Conservation (phyloP, 2,329 filamentous ascomycete species). For the Parafenestella ontariensis region DNA sequence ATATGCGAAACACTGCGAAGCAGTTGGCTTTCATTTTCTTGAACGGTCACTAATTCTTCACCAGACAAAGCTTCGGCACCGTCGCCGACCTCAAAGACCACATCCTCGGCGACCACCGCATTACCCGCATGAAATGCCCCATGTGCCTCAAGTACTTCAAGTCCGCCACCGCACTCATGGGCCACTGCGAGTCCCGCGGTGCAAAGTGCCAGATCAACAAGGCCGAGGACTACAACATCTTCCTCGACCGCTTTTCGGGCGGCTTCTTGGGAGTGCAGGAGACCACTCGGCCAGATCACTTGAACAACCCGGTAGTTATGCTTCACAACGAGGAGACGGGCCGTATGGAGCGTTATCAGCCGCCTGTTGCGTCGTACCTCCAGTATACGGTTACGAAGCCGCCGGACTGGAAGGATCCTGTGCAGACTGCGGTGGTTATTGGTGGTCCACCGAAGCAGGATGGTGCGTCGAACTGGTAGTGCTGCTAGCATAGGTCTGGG, state of each 20-base stretch:
- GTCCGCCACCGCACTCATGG: conserved; percentile 46
- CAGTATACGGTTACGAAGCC: conserved; percentile 42
- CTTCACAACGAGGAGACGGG: conserved; percentile 30
- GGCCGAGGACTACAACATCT: conserved; percentile 42
- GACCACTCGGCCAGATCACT: conserved; percentile 39
- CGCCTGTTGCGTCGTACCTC: conserved; percentile 36
- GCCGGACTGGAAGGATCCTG: conserved; percentile 39
- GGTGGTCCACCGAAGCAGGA: conserved; percentile 12
- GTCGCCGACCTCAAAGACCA: conserved; percentile 44
- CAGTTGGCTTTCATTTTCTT: no score
- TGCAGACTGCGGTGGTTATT: conserved; percentile 16
- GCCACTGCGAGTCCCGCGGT: conserved; percentile 49
- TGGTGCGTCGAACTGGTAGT: conserved; percentile 2
- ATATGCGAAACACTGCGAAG: no score
- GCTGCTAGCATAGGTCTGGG: neutral
- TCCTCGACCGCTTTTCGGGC: conserved; percentile 51
- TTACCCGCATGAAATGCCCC: conserved; percentile 47
- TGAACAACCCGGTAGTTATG: conserved; percentile 29
- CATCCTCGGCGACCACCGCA: conserved; percentile 47
- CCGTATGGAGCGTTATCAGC: conserved; percentile 30
- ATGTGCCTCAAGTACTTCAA: conserved; percentile 52
- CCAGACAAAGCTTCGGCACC: conserved; percentile 35
- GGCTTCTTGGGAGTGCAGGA: conserved; percentile 49
- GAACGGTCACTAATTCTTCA: conserved; percentile 2
- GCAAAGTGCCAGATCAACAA: conserved; percentile 46